Evolutionary conservation across 495 filamentous ascomycete genomes (phyloP), one percentile per base, ranked within the genome.

Genomic region (Jackrogersella multiformis): DNA sequence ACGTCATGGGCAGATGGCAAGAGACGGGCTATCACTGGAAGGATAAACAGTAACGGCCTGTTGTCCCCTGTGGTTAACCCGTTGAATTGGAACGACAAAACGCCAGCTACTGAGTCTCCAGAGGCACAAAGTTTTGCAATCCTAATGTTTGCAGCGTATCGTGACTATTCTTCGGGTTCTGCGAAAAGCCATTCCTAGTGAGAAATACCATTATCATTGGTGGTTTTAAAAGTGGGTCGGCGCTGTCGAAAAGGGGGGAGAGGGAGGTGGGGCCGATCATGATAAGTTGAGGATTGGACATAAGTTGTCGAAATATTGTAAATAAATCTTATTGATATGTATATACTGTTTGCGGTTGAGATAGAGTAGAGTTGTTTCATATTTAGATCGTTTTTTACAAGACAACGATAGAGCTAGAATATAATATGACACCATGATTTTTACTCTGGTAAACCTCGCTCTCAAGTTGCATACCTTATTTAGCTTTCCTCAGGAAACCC

Each of bases 121-220:
- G 82, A 85, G 62, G 82, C 80, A 2, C 81, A 84, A 69, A 76
- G 73, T 21, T 85, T 85, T 46, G 75, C 79, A 0, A 68, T 85
- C 16, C 61, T 82, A 39, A 65, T 85, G 74, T 75, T 79, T 61
- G 74, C 82, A 15, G 82, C 82, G 5, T 75, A 78, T 39, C 68
- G 81, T 41, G 82, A 85, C 60, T 82, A 35, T 34, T 18, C 42
- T 21, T 34, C 61, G 16, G 73, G 42, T 46, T 46, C 20, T 4
- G n/a, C 21, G 9, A 46, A 46, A n/a, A 12, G 23, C 13, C 16
- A 12, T 44, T 21, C 9, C 18, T 44, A 23, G 1, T 9, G 18
- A 38, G 2, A 38, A 38, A 38, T 3, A 3, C 8, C n/a, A n/a
- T n/a, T n/a, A n/a, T n/a, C 4, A 30, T 30, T 30, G 7, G 26